phyloP scores from a whole-genome alignment of 352 stramenopile genomes.

The Globisporangium paddicum region DNA sequence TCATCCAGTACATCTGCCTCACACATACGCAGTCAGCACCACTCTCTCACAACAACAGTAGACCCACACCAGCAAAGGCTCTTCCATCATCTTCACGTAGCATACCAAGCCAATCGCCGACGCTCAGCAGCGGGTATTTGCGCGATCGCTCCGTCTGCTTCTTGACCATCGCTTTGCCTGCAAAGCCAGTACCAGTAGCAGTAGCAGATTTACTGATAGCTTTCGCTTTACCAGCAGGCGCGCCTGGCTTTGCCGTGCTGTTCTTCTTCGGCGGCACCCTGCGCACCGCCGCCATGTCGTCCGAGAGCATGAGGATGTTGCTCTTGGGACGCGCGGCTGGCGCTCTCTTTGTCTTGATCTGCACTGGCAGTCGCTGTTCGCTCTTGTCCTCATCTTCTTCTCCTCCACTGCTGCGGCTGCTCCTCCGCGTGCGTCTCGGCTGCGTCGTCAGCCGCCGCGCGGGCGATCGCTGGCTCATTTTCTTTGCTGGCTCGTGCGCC shows the following conservation, averaged over 20 bases:
- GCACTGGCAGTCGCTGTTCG: neutral
- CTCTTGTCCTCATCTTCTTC: neutral
- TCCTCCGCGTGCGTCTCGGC: neutral
- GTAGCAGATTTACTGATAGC: neutral
- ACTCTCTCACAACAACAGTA: neutral
- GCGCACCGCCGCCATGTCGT: neutral
- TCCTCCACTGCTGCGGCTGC: neutral
- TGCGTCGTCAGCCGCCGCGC: conserved; percentile 4
- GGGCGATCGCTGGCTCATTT: conserved; percentile 1
- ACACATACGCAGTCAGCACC: neutral
- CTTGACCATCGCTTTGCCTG: neutral
- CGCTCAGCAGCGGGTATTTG: neutral
- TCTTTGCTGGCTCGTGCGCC: neutral
- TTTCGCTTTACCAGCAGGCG: neutral
- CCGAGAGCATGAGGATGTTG: conserved; percentile 7
- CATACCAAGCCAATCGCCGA: conserved; percentile 16
- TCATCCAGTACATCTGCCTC: conserved; percentile 16
- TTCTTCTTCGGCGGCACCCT: neutral
- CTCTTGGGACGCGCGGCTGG: neutral
- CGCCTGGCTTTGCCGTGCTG: neutral
- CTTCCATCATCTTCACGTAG: neutral
- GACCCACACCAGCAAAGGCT: neutral
- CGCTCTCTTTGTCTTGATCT: neutral
- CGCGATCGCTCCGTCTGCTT: neutral
- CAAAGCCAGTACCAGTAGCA: neutral